Evolutionary conservation across 176 grass and related monocot species (phyloP).

Genomic region (Tillandsia fasciculata): DNA sequence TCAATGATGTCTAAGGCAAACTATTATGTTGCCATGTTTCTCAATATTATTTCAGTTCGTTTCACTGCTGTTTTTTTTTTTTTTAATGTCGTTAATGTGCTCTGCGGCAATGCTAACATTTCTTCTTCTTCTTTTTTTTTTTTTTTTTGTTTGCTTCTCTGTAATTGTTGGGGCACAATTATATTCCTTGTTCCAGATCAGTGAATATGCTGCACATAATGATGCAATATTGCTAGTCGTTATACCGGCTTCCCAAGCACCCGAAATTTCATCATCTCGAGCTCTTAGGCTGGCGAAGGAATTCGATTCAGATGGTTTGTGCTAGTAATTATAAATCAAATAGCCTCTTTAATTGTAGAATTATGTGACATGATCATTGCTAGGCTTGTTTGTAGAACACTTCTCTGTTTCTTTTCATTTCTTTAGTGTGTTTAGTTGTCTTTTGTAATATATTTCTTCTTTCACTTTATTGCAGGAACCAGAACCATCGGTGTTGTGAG

Average conservation of each 20-base stretch:
- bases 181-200: constrained; percentile 48
- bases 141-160: constrained; percentile 2
- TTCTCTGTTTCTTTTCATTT: background rate
- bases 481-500: constrained; percentile 91
- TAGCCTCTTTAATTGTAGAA: constrained; percentile 5
- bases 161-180: too few species aligned
- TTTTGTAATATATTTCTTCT: constrained; percentile 20
- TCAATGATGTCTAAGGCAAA: too few species aligned
- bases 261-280: constrained; percentile 85
- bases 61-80: too few species aligned
- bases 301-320: constrained; percentile 85
- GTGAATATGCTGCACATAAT: constrained; percentile 77
- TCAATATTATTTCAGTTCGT: too few species aligned
- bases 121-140: background rate
- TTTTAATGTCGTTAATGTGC: too few species aligned
- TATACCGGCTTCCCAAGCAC: constrained; percentile 84
- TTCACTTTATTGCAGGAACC: constrained; percentile 54
- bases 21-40: too few species aligned
- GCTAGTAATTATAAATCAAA: constrained; percentile 7
- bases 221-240: constrained; percentile 91
- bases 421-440: background rate
- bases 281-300: constrained; percentile 85
- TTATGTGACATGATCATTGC: background rate
- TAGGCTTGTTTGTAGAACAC: background rate
- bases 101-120: background rate